Evolutionary conservation across 2,329 filamentous ascomycete species (phyloP).

Genomic region (Conoideocrella luteorostrata): DNA sequence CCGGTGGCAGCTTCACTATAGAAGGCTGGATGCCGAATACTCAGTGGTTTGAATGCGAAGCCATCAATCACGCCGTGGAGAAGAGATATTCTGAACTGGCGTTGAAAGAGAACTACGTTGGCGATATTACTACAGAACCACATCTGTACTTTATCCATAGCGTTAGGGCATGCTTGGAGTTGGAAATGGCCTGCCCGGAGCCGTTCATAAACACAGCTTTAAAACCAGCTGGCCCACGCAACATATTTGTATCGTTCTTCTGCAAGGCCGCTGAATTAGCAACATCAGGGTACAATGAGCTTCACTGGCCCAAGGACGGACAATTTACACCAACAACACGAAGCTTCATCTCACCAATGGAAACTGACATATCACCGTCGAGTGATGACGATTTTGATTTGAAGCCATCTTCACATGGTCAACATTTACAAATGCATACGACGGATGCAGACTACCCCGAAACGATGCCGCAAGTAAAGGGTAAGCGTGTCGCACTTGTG

Average conservation of each 20-base stretch:
- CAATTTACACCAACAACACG: constrained; percentile 17
- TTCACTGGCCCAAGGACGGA: constrained; percentile 20
- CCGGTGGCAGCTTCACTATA: constrained; percentile 34
- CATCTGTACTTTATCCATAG: constrained; percentile 18
- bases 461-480: constrained; percentile 4
- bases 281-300: background rate
- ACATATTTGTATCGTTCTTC: constrained; percentile 24
- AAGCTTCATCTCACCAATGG: background rate
- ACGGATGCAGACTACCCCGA: background rate
- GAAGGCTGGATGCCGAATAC: constrained; percentile 37
- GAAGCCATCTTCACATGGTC: background rate
- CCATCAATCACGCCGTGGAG: constrained; percentile 22
- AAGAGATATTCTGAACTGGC: constrained; percentile 15
- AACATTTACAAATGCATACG: background rate
- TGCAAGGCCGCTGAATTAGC: constrained; percentile 9
- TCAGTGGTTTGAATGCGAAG: constrained; percentile 28
- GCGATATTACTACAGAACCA: constrained; percentile 4
- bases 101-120: constrained; percentile 9
- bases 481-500: constrained; percentile 24
- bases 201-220: constrained; percentile 17
- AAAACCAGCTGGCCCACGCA: constrained; percentile 23
- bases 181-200: constrained; percentile 36
- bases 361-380: constrained; percentile 8
- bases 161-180: constrained; percentile 35
- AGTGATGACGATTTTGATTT: constrained; percentile 12